Evolutionary conservation across 2,329 filamentous ascomycete genomes (phyloP).

Genomic region (Fusarium siculi): DNA sequence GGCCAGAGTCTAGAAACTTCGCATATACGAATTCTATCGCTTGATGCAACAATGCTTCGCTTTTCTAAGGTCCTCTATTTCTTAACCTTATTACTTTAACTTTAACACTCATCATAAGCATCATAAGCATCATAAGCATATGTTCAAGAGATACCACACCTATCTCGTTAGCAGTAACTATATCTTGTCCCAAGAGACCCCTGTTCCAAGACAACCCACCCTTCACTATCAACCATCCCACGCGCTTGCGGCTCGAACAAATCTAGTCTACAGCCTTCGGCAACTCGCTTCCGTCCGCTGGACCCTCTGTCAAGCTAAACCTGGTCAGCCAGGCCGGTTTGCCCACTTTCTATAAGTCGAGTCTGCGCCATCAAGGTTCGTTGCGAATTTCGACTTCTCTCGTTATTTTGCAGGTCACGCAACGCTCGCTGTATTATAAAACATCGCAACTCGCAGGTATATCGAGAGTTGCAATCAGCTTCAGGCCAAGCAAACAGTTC

Average conservation of each 20-base stretch:
- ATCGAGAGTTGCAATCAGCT: slow-evolving; percentile 6
- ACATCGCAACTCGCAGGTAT: slow-evolving; percentile 4
- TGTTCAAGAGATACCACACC: background rate
- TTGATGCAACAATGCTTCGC: background rate
- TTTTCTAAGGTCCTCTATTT: background rate
- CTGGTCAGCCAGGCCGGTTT: slow-evolving; percentile 21
- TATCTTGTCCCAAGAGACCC: background rate
- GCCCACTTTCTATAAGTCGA: slow-evolving; percentile 27
- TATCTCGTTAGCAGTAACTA: background rate
- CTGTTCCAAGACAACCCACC: slow-evolving; percentile 15
- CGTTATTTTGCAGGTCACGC: background rate
- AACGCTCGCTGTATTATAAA: slow-evolving; percentile 16
- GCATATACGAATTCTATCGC: background rate
- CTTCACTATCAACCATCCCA: slow-evolving; percentile 12
- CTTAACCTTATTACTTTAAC: background rate
- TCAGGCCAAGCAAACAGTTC: slow-evolving; percentile 14
- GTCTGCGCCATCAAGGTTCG: slow-evolving; percentile 33
- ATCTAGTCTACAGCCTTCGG: slow-evolving; percentile 33
- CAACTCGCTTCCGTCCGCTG: slow-evolving; percentile 32
- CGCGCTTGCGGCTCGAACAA: slow-evolving; percentile 6
- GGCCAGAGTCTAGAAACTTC: background rate
- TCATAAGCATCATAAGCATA: background rate
- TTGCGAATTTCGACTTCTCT: background rate
- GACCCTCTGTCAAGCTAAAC: slow-evolving; percentile 22
- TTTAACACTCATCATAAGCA: background rate